Evolutionary conservation across 345 rosid genomes (phyloP), one percentile per base, ranked within the genome.

Genomic region (Euphorbia tirucalli): DNA sequence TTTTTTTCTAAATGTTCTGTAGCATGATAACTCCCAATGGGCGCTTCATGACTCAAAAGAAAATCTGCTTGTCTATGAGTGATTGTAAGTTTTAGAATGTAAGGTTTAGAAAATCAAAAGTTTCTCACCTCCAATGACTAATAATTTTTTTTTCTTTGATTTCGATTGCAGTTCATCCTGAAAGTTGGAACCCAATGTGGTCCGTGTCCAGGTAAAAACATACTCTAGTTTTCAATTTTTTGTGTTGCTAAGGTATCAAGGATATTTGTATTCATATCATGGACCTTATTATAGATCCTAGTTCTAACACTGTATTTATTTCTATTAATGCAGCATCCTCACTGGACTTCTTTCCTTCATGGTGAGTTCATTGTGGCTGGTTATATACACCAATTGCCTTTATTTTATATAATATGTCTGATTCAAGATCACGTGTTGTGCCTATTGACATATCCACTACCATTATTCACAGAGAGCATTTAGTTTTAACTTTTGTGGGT

Each of bases 181-280:
- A 95, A 86, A 93, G 91, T 84, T 95, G 99, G 99, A 95, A 92
- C 69, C 99, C 99, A 4, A 95, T 95, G 98, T 95, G 99, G 99
- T 95, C 99, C 70, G 97, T 89, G 41, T 90, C 98, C 61, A 95
- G 99, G 98, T 95, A 86, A 24, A 18, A 67, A 48, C 24, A 57
- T 48, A 69, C 73, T 39, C 72, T 14, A 56, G 44, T 72, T 39
- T 61, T 28, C 54, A 6, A 64, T 24, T 73, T 50, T 28, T 2
- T 32, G 61, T 16, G 28, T 28, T 60, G 15, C 8, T 49, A 7
- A 8, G 31, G 43, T 59, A 30, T 60, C 31, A 11, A 25, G 62
- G 43, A 30, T 48, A 54, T 39, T 24, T 68, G 56, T 35, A 4
- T 62, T 63, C n/a, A 18, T 14, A 15, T 37, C 54, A 28, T 32